A percentile compares a stretch with the other conserved stretches of the same genome.
phyloP scores from a whole-genome alignment of 2,329 filamentous ascomycete genomes.

The Onygenales sp. region DNA sequence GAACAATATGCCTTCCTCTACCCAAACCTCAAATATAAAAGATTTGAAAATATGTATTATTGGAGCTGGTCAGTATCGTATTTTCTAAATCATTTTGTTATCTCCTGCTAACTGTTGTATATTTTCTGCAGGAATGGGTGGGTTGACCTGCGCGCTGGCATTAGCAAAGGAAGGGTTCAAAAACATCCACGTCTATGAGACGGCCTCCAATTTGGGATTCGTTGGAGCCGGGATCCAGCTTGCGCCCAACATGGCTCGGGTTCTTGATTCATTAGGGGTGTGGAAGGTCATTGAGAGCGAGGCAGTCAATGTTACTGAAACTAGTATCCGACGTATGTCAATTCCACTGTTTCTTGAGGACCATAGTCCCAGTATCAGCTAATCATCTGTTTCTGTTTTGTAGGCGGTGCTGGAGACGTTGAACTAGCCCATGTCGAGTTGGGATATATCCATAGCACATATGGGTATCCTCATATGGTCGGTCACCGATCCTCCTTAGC shows the following conservation, averaged over 20 bases:
- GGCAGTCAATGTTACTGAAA: constrained; percentile 60
- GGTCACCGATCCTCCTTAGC: constrained; percentile 68
- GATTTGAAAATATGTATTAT: constrained; percentile 37
- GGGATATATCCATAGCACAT: constrained; percentile 55
- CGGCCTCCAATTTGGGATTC: constrained; percentile 63
- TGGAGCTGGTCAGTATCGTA: constrained; percentile 36
- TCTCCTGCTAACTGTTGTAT: not conserved
- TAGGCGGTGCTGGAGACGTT: constrained; percentile 56
- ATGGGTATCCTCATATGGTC: constrained; percentile 70
- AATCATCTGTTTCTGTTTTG: not conserved
- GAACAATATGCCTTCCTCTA: not conserved
- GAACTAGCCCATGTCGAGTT: constrained; percentile 65
- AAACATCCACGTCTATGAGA: constrained; percentile 65
- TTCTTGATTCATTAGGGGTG: constrained; percentile 62
- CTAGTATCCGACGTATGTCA: constrained; percentile 57
- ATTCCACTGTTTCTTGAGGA: not conserved
- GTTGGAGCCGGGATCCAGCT: constrained; percentile 80
- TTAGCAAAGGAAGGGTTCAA: constrained; percentile 68
- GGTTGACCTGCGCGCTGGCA: constrained; percentile 60
- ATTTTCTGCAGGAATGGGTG: constrained; percentile 58
- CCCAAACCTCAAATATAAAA: constrained; percentile 7
- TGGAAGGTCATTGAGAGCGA: constrained; percentile 63
- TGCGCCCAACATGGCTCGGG: constrained; percentile 70
- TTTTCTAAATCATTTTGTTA: not conserved
- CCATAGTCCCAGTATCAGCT: constrained; percentile 4